Conservation (phyloP, 2,329 filamentous ascomycete genomes). For the Calycina herbarum region DNA sequence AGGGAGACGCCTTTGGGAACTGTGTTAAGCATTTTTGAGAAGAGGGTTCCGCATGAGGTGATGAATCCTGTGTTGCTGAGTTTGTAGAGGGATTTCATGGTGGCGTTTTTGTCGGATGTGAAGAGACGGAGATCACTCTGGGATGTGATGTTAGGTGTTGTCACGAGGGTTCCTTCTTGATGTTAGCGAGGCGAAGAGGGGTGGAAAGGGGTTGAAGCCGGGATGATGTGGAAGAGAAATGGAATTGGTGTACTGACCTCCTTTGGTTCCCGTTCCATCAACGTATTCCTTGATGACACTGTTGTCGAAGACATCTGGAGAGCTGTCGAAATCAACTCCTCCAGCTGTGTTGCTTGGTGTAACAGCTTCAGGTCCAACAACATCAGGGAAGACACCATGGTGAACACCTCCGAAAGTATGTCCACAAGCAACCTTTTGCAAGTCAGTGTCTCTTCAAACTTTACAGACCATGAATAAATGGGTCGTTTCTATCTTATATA, state of each 20-base stretch:
- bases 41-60: slow-evolving; percentile 48
- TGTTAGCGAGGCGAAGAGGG: too few species aligned
- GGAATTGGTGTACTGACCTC: slow-evolving; percentile 2
- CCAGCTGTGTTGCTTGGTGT: slow-evolving; percentile 37
- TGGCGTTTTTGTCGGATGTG: slow-evolving; percentile 54
- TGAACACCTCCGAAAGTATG: slow-evolving; percentile 62
- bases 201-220: too few species aligned
- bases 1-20: slow-evolving; percentile 53
- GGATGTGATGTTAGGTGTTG: slow-evolving; percentile 52
- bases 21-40: slow-evolving; percentile 60
- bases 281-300: slow-evolving; percentile 50
- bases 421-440: slow-evolving; percentile 48
- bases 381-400: slow-evolving; percentile 50
- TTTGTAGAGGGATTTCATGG: slow-evolving; percentile 49
- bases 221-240: too few species aligned
- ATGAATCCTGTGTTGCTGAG: slow-evolving; percentile 43
- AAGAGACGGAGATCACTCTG: slow-evolving; percentile 57
- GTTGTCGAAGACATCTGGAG: slow-evolving; percentile 52
- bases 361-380: slow-evolving; percentile 47
- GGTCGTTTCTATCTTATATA: too few species aligned
- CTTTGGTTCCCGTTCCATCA: slow-evolving; percentile 50
- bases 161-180: slow-evolving; percentile 42
- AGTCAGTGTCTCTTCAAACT: too few species aligned
- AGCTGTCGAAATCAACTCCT: slow-evolving; percentile 49
- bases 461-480: too few species aligned